Percentiles rank a stretch among this genome's conserved stretches.
Conservation (phyloP, 768 basidiomycete genomes). For the Cystofilobasidium capitatum region DNA sequence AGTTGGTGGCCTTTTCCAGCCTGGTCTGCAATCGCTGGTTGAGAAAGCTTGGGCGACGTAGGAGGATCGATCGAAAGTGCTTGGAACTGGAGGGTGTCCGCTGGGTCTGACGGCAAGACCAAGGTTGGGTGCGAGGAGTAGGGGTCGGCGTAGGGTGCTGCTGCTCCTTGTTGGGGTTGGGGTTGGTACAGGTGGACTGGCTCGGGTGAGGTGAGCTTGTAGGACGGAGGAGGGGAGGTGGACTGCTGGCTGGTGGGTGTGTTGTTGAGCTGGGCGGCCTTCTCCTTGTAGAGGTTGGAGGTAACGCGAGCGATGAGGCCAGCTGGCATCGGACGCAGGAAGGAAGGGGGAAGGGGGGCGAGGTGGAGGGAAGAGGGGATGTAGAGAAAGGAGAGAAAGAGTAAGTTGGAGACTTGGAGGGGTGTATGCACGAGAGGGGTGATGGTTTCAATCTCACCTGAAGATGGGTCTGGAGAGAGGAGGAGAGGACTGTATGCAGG, state of each 20-base stretch:
- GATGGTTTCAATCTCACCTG: too few relatives aligned
- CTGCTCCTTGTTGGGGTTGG: neutral
- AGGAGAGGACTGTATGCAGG: too few relatives aligned
- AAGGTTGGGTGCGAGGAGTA: neutral
- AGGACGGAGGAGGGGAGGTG: neutral
- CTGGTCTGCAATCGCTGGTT: neutral
- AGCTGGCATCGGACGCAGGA: neutral
- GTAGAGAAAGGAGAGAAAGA: neutral
- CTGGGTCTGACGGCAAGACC: neutral
- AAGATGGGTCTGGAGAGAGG: too few relatives aligned
- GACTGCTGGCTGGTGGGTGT: neutral
- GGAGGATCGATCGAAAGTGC: neutral
- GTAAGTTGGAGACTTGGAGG: neutral
- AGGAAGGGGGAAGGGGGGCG: neutral
- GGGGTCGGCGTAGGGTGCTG: neutral
- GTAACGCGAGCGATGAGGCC: slow-evolving; percentile 14
- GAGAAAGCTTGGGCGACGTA: neutral
- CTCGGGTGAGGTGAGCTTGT: slow-evolving; percentile 2
- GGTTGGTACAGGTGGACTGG: slow-evolving; percentile 1
- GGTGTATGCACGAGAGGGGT: too few relatives aligned
- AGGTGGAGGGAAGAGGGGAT: neutral
- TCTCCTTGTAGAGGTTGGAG: slow-evolving; percentile 6
- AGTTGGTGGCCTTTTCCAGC: neutral
- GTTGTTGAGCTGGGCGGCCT: neutral
- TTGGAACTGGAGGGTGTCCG: slow-evolving; percentile 4